Evolutionary conservation across 345 rosid species (phyloP), one percentile per base, ranked within the genome.

Genomic region (Brassica carinata): DNA sequence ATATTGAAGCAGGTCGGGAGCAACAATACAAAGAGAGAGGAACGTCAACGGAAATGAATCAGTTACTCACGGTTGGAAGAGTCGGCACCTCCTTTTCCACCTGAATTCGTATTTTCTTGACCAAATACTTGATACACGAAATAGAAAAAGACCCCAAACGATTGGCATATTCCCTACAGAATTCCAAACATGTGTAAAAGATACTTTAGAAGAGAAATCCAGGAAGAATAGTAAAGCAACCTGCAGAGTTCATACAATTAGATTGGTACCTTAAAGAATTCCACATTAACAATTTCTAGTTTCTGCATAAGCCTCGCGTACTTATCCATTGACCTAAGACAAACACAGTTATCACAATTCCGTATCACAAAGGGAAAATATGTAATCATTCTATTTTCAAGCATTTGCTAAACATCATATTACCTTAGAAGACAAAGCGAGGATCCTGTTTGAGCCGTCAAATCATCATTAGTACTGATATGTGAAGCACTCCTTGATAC

Each of bases 281-380:
- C 99, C 71, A 90, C 91, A 81, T 96, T 96, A 45, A 92, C 91
- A 80, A 94, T 84, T 83, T 91, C 98, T 81, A 94, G 91, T 87
- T 94, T 96, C 92, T 91, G 99, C 97, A 96, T 92, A 55, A 96
- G 92, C 88, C 98, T 90, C 53, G 97, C 97, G 75, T 94, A 94
- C 89, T 96, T 96, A 83, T 96, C 99, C 99, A 96, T 90, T 3
- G 97, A 90, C 89, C 98, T 92, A 84, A 61, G 62, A 85, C 71
- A 83, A 80, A 75, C 51, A 82, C 66, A 79, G 72, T 74, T 78
- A 70, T 82, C 23, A 38, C 19, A 75, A 26, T 33, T 61, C 66
- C 33, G 73, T 51, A 48, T 58, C 62, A 66, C 7, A 71, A 53
- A 18, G 38, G 64, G 71, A 31, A 71, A 27, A 66, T 65, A 71